Evolutionary conservation across 257 asterid species (phyloP).

Genomic region (Forsythia viridissima): DNA sequence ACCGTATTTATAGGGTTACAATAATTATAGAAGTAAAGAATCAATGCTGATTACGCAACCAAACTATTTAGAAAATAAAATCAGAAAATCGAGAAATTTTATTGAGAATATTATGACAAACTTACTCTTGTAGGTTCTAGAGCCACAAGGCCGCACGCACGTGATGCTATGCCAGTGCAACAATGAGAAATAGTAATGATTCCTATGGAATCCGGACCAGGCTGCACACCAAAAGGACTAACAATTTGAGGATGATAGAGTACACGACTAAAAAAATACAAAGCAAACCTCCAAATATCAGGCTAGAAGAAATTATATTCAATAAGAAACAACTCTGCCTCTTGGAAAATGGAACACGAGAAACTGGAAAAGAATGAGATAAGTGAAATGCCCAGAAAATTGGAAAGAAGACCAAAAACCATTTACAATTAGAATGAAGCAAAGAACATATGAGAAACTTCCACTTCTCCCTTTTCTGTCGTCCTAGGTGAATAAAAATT

Average conservation of each 20-base stretch:
- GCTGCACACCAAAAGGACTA: slow-evolving; percentile 36
- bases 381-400: background rate
- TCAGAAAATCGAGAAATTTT: background rate
- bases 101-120: background rate
- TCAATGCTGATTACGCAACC: background rate
- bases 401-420: background rate
- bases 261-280: background rate
- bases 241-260: background rate
- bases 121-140: slow-evolving; percentile 91
- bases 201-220: slow-evolving; percentile 75
- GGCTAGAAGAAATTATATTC: background rate
- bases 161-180: slow-evolving; percentile 84
- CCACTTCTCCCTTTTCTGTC: background rate
- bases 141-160: slow-evolving; percentile 98
- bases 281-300: background rate
- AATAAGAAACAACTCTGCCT: background rate
- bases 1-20: no score
- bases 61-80: background rate
- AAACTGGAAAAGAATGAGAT: background rate
- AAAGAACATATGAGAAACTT: background rate
- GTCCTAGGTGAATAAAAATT: background rate
- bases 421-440: background rate
- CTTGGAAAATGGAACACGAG: background rate
- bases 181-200: slow-evolving; percentile 62
- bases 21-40: background rate